Base-by-base conservation (phyloP, 306 rosid species). In the Sphenostylis stenocarpa region DNA sequence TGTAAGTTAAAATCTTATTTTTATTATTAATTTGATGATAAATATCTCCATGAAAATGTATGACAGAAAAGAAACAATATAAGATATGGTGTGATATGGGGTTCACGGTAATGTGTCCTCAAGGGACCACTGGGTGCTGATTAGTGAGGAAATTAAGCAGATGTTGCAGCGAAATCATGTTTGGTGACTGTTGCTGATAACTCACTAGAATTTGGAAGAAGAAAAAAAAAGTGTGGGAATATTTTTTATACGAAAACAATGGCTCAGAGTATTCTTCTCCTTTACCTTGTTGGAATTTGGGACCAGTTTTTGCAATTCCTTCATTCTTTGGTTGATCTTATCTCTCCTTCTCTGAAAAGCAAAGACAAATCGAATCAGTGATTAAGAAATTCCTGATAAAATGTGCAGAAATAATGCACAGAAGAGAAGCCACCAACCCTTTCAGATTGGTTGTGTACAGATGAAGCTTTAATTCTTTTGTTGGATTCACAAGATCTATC, bases 251-350 rank as follows among this genome's bases (percentile, higher is more conserved):
- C 48, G 16, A 76, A 51, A 66, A 51, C 23, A 60, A 16, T 38
- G 67, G 56, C n/a, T 66, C 6, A 52, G 58, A 68, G 67, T 23
- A 33, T 44, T 26, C 41, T 52, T 52, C 19, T 45, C 15, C 7
- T 81, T 67, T 85, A 91, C 97, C 94, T 91, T 89, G 70, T 87
- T 87, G 81, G 97, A 89, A 87, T 84, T 89, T 64, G 97, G 97
- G 85, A 91, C 97, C 86, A 91, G 76, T 83, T 87, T 89, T 78
- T 89, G 97, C 80, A 91, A 67, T 41, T 90, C 84, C 82, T 85
- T 89, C 94, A 91, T 87, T 85, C 88, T 86, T 72, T 91, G 85
- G 83, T 89, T 91, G 75, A 91, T 91, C 84, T 86, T 91, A 70
- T 91, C 94, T 80, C 97, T 86, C 80, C 97, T 86, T 83, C 90